Evolutionary conservation across 2,329 filamentous ascomycete genomes (phyloP), one percentile per base, ranked within the genome.

Genomic region (Fusarium sp.): DNA sequence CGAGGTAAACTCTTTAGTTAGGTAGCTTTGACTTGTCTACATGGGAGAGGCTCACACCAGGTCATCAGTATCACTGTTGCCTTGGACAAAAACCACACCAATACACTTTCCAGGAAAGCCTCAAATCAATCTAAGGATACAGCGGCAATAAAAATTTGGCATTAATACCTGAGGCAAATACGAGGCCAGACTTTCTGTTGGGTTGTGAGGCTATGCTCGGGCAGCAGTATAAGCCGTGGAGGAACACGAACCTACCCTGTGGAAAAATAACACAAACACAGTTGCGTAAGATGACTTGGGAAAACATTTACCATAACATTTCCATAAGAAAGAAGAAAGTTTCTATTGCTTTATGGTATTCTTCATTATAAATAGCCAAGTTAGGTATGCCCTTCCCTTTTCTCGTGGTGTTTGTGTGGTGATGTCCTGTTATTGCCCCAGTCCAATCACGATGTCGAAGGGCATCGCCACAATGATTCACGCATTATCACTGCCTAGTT

Each of bases 391-490:
- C 6, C 9, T 4, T 38, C 3, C 6, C 9, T 4, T 38, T 9
- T 24, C 10, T 16, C 20, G 8, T 33, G 13, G 10, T 20, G 31
- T 20, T 29, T 21, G 9, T 37, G 5, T 23, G 33, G 29, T 52
- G 31, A 16, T 49, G 20, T n/a, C n/a, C n/a, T n/a, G n/a, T n/a
- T n/a, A 46, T 44, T 63, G 21, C 11, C 12, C 11, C 8, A 29
- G 23, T 16, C 62, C 46, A 65, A 65, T 66, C 62, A 65, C 23
- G 26, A 9, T 18, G 35, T 37, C 16, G 4, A 28, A 16, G 28
- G 3, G 62, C 53, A 65, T 66, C 20, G 62, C 61, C 62, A 66
- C 61, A 64, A 10, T 50, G 18, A 31, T 48, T 47, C 24, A 64
- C 29, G 53, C 29, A 46, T 28, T 8, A 20, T 53, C 29, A 65